phyloP scores from a whole-genome alignment of 306 rosid species.

The Cicer judaicum region DNA sequence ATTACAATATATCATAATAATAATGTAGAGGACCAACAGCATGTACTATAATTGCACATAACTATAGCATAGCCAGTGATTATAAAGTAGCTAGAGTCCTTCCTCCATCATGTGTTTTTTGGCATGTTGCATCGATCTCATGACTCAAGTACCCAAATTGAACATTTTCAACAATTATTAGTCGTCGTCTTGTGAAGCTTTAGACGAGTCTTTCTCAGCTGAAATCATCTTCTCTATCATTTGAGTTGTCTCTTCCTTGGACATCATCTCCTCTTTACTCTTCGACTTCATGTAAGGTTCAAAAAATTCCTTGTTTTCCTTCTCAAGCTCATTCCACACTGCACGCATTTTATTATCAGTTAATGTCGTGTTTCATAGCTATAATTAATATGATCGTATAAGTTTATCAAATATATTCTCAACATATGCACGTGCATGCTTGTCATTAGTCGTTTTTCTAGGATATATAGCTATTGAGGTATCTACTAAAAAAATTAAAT shows the following conservation, averaged over 20 bases:
- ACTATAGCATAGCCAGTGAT: no score
- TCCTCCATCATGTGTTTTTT: neutral
- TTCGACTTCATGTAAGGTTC: constrained; percentile 64
- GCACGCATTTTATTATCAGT: neutral
- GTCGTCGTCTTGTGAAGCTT: constrained; percentile 53
- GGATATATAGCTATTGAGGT: no score
- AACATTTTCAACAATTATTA: constrained; percentile 6
- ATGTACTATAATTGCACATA: no score
- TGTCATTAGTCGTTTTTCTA: no score
- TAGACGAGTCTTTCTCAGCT: constrained; percentile 53
- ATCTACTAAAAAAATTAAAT: no score
- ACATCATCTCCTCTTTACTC: constrained; percentile 53
- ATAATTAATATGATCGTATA: no score
- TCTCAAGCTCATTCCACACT: constrained; percentile 92
- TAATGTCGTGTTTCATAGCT: neutral
- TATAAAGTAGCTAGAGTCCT: no score
- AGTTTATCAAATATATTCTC: no score
- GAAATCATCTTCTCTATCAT: constrained; percentile 69
- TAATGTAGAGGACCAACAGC: no score
- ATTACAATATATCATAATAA: no score
- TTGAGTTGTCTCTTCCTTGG: constrained; percentile 70
- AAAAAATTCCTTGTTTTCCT: constrained; percentile 82
- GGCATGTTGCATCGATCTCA: neutral
- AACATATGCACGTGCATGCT: no score
- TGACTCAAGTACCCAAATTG: neutral